Base-by-base conservation (phyloP, 495 filamentous ascomycete species). In the Penicillium canariense region DNA sequence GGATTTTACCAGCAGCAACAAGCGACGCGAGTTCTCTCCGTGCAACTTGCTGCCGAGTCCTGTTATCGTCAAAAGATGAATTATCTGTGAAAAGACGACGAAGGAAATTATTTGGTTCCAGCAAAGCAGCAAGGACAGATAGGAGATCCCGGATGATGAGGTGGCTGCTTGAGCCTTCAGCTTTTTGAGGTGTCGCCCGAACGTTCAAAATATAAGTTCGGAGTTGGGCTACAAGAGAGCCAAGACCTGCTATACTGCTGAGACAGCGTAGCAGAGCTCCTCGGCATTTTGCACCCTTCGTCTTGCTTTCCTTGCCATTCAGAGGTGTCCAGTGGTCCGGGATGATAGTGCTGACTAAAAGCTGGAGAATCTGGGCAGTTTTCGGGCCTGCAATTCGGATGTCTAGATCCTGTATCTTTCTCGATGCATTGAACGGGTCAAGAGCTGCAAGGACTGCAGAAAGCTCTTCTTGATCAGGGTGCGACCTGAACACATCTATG, bases 291-390 rank as follows among this genome's bases (percentile, higher is more conserved):
- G 42, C 44, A 48, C 67, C 63, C 50, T 59, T 62, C 31, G 66
- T 50, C 35, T 65, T 68, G 42, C 61, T 59, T 12, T 71, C 72
- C 49, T 76, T 74, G 55, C 77, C 71, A 50, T 76, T 68, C 25
- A 90, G 58, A 26, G 80, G 56, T n/a, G 71, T 53, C 91, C 91
- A 96, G 68, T 88, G 90, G 58, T 89, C 85, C 5, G 88, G 86
- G 5, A 92, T 74, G 34, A 86, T 88, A 31, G 81, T 81, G 31
- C 74, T 82, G 52, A 90, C 82, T 58, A 96, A 70, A 9, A 77
- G 67, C 62, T 87, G 84, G 43, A 91, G 72, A 5, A 96, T 80
- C 61, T 90, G 87, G 5, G 89, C 80, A 47, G 82, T 73, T 57
- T 80, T 70, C 3, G 90, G 83, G 34, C 77, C 77, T 38, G 89